Evolutionary conservation across 805 yeast genomes (phyloP).

Genomic region (Peterozyma xylosa): DNA sequence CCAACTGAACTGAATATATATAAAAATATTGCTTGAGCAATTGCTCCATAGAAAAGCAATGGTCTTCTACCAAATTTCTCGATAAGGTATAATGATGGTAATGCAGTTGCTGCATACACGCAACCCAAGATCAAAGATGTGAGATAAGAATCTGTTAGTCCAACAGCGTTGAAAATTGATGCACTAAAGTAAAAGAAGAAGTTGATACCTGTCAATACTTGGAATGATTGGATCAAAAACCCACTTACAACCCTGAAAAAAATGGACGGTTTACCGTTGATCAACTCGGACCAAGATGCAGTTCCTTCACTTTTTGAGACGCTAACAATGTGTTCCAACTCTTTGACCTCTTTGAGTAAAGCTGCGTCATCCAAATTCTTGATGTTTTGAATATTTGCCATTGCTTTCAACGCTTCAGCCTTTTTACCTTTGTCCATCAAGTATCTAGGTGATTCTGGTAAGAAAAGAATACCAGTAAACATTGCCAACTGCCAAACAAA

Average conservation of each 20-base stretch:
- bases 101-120: slow-evolving; percentile 2
- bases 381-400: slow-evolving; percentile 5
- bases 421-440: slow-evolving; percentile 30
- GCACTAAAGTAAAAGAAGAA: slow-evolving; percentile 35
- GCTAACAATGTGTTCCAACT: neutral
- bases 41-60: slow-evolving; percentile 29
- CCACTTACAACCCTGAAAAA: slow-evolving; percentile 2
- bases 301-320: neutral
- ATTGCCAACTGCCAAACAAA: slow-evolving; percentile 8
- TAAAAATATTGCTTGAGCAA: too few species aligned
- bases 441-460: slow-evolving; percentile 37
- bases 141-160: slow-evolving; percentile 17
- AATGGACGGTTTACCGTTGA: slow-evolving; percentile 3
- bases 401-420: slow-evolving; percentile 29
- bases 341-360: neutral
- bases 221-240: slow-evolving; percentile 20
- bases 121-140: slow-evolving; percentile 2
- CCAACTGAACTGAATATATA: slow-evolving; percentile 41
- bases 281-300: neutral
- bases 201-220: slow-evolving; percentile 36
- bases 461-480: slow-evolving; percentile 25
- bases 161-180: slow-evolving; percentile 26
- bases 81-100: slow-evolving; percentile 14
- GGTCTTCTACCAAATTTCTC: slow-evolving; percentile 31
- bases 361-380: neutral